Evolutionary conservation across 768 basidiomycete species (phyloP), one percentile per base, ranked within the genome.

Genomic region (Boletus coccyginus): DNA sequence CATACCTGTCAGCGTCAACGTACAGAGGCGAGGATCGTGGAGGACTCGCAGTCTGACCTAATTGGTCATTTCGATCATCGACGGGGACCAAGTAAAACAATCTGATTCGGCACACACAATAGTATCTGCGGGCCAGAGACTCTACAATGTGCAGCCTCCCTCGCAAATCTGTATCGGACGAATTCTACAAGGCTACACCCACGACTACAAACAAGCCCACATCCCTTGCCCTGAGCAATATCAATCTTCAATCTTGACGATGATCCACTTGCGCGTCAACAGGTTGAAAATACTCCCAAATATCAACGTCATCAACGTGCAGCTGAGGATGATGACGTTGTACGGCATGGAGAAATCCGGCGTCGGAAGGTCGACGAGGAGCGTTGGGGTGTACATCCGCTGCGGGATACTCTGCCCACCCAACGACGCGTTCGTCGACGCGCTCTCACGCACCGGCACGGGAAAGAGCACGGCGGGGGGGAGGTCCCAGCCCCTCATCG

Each of bases 341-440:
- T 98, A 98, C 1, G 97, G 97, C 97, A 98, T 98, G 71, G 92
- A 94, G 70, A 98, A 98, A 71, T 98, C 97, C 0, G 96, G 97
- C 36, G 93, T 94, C n/a, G 96, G 89, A n/a, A 97, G 81, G 70
- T 95, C 93, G 44, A 95, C 84, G 38, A 98, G 83, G 27, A 96
- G 78, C 10, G 87, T 81, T 0, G 84, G 78, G 2, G 92, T 94
- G 71, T 96, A 96, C 45, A 97, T 80, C 44, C 87, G 65, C 40
- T 55, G 43, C 4, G 50, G 69, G 46, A 70, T 61, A 24, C 47
- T 58, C 13, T 17, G 39, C 8, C 11, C 41, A 0, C 14, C 27
- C 36, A 21, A 32, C 10, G 57, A 65, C 16, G 12, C 29, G 3
- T 64, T 62, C 36, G 9, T 39, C n/a, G 24, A 7, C 7, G 24